Evolutionary conservation across 805 yeast genomes (phyloP), one percentile per base, ranked within the genome.

Genomic region (Candida parachauliodes): DNA sequence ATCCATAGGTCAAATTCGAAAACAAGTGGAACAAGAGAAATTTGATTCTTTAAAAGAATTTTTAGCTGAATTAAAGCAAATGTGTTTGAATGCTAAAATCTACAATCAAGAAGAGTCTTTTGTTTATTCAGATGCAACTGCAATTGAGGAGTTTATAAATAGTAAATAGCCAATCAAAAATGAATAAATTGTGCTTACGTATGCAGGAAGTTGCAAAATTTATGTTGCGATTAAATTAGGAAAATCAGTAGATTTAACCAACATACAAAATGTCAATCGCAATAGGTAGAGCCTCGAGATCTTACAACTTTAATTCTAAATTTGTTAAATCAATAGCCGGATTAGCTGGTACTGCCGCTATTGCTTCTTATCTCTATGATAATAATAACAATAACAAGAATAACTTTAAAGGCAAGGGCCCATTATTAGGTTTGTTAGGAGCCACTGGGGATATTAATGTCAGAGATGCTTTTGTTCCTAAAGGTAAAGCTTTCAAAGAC

Each of bases 31-130:
- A 22, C 59, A 56, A 33, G 66, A 59, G 17, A 54, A 51, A 39
- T 58, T 55, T 36, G 63, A 52, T 15, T 52, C 65, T 18, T 59
- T 68, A 28, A 74, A 66, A 8, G 74, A 71, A 46, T 67, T 85
- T 47, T 48, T 72, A 26, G 68, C 59, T 12, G 96, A 86, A 52
- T 71, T 88, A 46, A 71, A 76, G 47, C 60, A 77, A 42, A 74
- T 88, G 80, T 72, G 77, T 25, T 66, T 72, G 33, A 88, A 88
- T 53, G 95, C 96, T 20, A 62, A 65, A 41, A 65, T 77, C 0
- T 88, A 79, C 55, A 88, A 88, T 50, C 88, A 82, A 51, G 73
- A 75, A 21, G 84, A 79, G 1, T 78, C 86, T 12, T 60, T 73
- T 52, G 81, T 83, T 10, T 79, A 73, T 46, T 64, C 68, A 20